Base-by-base conservation (phyloP, 306 rosid species). In the Gleditsia sinensis region DNA sequence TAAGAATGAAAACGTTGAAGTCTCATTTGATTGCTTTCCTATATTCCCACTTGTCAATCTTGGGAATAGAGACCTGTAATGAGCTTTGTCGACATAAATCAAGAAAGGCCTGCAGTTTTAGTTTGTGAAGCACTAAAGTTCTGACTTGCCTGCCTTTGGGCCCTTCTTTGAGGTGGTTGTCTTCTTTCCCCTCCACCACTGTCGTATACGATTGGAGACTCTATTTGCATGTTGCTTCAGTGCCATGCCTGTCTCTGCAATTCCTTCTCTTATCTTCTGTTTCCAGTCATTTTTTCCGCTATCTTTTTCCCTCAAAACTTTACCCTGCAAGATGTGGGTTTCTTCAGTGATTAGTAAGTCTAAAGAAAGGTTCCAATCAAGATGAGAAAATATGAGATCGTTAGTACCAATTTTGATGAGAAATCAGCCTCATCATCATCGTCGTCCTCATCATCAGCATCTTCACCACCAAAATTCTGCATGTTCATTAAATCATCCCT, bases 341-440 rank as follows among this genome's bases (percentile, higher is more conserved):
- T 32, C 63, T 64, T 42, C 16, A 33, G 23, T 7, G 14, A 32
- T 45, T 13, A 53, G 54, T 51, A 36, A 58, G 32, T 65, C 20
- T 5, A 14, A 74, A 43, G 8, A 2, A 39, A 54, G 2, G 48
- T 66, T 59, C 57, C 58, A 58, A 78, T 45, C 71, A 55, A 37
- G 23, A 67, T 42, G 28, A 46, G 45, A 67, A 39, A 51, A 28
- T 3, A 28, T 49, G 69, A 23, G 69, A 56, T 12, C 69, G 75
- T 11, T 9, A 1, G 81, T 91, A 93, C 97, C 97, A 93, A 67
- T 43, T 93, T 91, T 3, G 96, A 84, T 54, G 95, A 88, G 23
- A 89, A 84, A 61, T 13, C 65, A 12, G 78, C 24, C 20, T 81
- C 87, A 0, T 83, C 94, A 0, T 80, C 83, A 1, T 89, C 88